Base-by-base conservation (phyloP, 2,329 filamentous ascomycete genomes). In the Achaetomium macrosporum region DNA sequence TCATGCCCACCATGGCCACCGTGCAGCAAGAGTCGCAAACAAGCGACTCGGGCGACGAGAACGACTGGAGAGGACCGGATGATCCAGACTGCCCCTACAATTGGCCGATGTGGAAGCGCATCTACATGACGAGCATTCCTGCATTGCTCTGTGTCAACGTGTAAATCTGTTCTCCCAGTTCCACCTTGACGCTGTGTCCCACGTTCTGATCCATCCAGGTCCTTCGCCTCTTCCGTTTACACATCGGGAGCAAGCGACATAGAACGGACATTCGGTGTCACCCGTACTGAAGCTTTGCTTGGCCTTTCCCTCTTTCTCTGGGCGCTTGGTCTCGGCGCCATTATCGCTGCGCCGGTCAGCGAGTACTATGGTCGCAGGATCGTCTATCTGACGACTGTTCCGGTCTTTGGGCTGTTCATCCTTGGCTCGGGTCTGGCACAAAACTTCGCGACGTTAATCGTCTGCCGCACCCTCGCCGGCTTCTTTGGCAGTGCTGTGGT, bases 401-500 rank as follows among this genome's bases (percentile, higher is more conserved):
- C 50, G n/a, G 33, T 55, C 5, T 55, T 55, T 25, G 44, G 43
- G 11, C 19, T 55, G 12, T 56, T 56, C 35, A 43, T 50, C 15
- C n/a, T 51, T 4, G 54, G 54, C 3, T 44, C 50, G 6, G 54
- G 50, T 1, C 31, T 50, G 15, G 50, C 54, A 9, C 54, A 41
- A 1, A 56, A 48, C 31, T 53, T 53, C 20, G 46, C 25, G 15
- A 46, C 63, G 17, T 44, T 66, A 25, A 42, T 50, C 2, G 57
- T 61, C 56, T 68, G 68, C 60, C 70, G 70, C 36, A 63, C 68
- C 57, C 75, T 79, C n/a, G 65, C 64, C 15, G 65, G 65, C 17
- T 60, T 64, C 39, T 59, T 64, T 42, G 64, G 63, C 39, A 61
- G 61, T n/a, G 62, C 64, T 11, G 61, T 63, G 7, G 53, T 66